Base-by-base conservation (phyloP, 1,284 basidiomycete genomes). In the Grifola frondosa region DNA sequence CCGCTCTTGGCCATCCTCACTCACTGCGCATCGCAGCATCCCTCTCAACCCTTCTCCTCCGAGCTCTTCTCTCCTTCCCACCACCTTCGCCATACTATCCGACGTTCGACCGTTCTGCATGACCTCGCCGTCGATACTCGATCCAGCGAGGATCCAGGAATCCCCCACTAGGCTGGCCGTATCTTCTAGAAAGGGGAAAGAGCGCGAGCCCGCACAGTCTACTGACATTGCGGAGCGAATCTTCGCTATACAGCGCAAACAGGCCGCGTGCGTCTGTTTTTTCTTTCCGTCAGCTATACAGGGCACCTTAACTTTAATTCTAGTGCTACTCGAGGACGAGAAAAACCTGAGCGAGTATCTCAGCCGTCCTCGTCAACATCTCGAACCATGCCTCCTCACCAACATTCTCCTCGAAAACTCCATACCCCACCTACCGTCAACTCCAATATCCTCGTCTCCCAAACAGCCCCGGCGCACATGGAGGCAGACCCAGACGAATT, bases 161-260 rank as follows among this genome's bases (percentile, higher is more conserved):
- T 30, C 54, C 20, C 41, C 44, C 19, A 30, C 45, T 22, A 56
- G 54, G 36, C 48, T 46, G 31, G 37, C 54, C 11, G 38, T 44
- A 11, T 30, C 49, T 32, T 56, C 61, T 21, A 58, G 66, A 33
- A 67, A 64, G 42, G 59, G 60, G 41, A 69, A 65, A 52, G 66
- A 70, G 46, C 66, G 64, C 30, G 69, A 73, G 26, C 44, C 55
- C 35, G 54, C 51, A 40, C 61, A 62, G 52, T 61, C 71, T 3
- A 82, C 81, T 0, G 83, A 88, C 64, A 61, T 90, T 30, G 83
- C 80, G 44, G 78, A 86, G 59, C 75, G 73, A 49, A 68, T 89
- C 29, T 72, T 81, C 46, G 80, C 81, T 5, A 63, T 83, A n/a
- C 77, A 80, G 56, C 72, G 86, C 36, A 76, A 70, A 51, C 80